Evolutionary conservation across 1,284 basidiomycete species (phyloP), one percentile per base, ranked within the genome.

Genomic region (Xerocomus minutiporus): DNA sequence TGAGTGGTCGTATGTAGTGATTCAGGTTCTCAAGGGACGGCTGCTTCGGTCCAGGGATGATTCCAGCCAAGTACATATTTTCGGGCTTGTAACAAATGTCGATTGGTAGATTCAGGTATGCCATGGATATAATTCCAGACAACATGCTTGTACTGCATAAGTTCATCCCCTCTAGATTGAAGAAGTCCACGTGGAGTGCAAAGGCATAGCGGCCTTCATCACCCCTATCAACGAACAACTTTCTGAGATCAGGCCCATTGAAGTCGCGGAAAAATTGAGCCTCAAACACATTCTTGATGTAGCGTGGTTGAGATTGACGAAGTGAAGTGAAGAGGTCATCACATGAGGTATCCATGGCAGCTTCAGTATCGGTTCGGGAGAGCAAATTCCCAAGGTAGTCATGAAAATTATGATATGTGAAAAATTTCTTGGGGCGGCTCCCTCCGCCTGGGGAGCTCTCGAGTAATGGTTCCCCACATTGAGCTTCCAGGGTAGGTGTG

Each of bases 41-140:
- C 13, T 62, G 52, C 2, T 32, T 52, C 0, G 56, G 59, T 0
- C 61, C 55, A 1, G 61, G 51, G 4, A 60, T 60, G 4, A 59
- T 28, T 0, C 38, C 31, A 0, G 53, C 51, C 2, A 60, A 42
- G 9, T 60, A 60, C 43, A 60, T 25, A 13, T 59, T 53, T 12
- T 59, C 42, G 0, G 48, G 47, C 25, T 59, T 59, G 23, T 59
- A 59, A 1, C 26, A 8, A 1, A 47, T 43, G 32, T 32, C 32
- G 8, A 15, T 7, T 8, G 15, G 48, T 1, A 60, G 15, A 13
- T 59, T 59, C 2, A 59, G 38, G 5, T 50, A 59, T 0, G 43
- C 55, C 48, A 57, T 57, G 0, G 45, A 59, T 0, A 59, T 57
- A 0, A 57, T 44, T 0, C 55, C 46, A 0, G 13, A 53, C 0